Evolutionary conservation across 2,329 filamentous ascomycete species (phyloP), one percentile per base, ranked within the genome.

Genomic region (Zymoseptoria ardabiliae): DNA sequence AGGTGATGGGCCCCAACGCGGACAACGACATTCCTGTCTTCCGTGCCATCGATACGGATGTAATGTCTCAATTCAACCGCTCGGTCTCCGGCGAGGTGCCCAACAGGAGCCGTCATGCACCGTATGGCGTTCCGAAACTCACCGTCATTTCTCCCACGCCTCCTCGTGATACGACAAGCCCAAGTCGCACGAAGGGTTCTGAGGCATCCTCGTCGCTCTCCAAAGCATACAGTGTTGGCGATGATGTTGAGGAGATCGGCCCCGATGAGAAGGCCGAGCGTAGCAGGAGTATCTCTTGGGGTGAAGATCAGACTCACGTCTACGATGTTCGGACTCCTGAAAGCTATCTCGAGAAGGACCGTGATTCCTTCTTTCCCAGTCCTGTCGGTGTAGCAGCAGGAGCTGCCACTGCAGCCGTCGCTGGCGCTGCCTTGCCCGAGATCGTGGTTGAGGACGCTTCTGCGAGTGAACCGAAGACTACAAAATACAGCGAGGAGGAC

Each of bases 101-200:
- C 17, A 62, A 58, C 13, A 60, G 54, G 48, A 65, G 63, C 57
- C 61, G 59, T 57, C 57, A 62, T 56, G 65, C 67, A 19, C 67
- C 67, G 6, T 62, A 70, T 69, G 56, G 64, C 70, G 78, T 85
- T 20, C 82, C 82, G 10, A 71, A 68, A n/a, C 73, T 86, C 17
- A 82, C 80, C 50, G 72, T 85, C 22, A 82, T 84, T 56, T 77
- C 81, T 53, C 81, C 83, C 2, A 85, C 83, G 6, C 83, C 83
- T 20, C 77, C 76, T 20, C 82, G 80, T 60, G 65, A 72, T 59
- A 76, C 74, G 22, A 56, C 58, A 30, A 73, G 74, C 9, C 69
- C 68, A 1, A 72, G 71, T 25, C 70, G 72, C 19, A 72, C 71
- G 30, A 73, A 71, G 41, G 68, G 67, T 7, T 76, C 73, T 21